A percentile compares a stretch with the other conserved stretches of the same genome.
phyloP scores from a whole-genome alignment of 2,329 filamentous ascomycete species.

The Chaetomium sp. region DNA sequence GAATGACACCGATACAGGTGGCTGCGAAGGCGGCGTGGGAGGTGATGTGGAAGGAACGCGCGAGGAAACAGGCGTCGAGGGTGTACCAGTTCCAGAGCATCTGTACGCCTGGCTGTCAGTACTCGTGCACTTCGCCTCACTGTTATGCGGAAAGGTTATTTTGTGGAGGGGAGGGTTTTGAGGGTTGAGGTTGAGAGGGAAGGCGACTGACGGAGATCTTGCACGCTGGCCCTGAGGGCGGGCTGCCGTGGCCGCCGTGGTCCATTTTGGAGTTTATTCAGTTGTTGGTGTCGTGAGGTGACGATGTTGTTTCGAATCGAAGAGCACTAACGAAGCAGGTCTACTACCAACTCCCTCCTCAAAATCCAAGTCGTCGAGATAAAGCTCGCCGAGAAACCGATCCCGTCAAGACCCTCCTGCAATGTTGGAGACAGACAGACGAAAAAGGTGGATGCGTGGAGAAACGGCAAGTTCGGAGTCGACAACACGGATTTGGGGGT shows the following conservation, averaged over 20 bases:
- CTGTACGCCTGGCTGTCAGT: conserved; percentile 20
- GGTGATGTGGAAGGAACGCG: conserved; percentile 35
- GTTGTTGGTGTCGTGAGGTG: no score
- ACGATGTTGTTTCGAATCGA: no score
- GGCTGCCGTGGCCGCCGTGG: conserved; percentile 5
- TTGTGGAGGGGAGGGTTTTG: neutral
- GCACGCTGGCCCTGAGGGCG: conserved; percentile 11
- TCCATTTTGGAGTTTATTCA: conserved; percentile 12
- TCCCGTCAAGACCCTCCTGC: no score
- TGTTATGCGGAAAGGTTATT: neutral
- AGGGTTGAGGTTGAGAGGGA: neutral
- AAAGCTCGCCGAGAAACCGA: no score
- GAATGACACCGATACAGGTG: conserved; percentile 37
- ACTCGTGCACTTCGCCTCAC: neutral
- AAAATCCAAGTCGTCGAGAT: no score
- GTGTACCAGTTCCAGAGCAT: conserved; percentile 43
- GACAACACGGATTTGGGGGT: no score
- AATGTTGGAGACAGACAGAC: no score
- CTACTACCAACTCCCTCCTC: no score
- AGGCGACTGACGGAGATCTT: conserved; percentile 20
- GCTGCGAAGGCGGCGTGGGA: conserved; percentile 37
- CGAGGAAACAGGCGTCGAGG: conserved; percentile 37
- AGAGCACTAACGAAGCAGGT: no score
- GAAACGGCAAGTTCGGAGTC: no score
- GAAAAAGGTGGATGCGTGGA: no score